These are phyloP conservation scores for Cyberlindnera maritima DNA, from an alignment of 805 yeast species.

Conservation along the genomic window DNA sequence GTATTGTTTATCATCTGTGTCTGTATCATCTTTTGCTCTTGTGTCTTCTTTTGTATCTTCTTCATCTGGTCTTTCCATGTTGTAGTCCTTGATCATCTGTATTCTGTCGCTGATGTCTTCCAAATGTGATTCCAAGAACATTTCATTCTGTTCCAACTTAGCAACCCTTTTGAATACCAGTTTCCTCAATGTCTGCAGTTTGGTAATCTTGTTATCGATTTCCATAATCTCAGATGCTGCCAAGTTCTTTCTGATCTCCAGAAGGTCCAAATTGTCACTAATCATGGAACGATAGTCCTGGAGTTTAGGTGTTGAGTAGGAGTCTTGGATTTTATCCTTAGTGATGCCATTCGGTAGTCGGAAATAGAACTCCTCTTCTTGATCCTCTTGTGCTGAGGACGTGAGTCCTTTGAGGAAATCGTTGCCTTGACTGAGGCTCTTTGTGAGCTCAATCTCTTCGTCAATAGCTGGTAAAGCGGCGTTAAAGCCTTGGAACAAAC, in stretches of 20 bases:
- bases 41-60: constrained; percentile 14
- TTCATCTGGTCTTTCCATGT: constrained; percentile 31
- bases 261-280: constrained; percentile 46
- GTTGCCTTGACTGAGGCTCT: constrained; percentile 24
- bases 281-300: constrained; percentile 37
- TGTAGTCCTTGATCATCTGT: constrained; percentile 40
- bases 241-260: constrained; percentile 62
- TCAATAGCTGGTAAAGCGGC: constrained; percentile 55
- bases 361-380: constrained; percentile 22
- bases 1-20: neutral
- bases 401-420: constrained; percentile 20
- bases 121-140: constrained; percentile 48
- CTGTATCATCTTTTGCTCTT: constrained; percentile 11
- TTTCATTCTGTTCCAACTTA: constrained; percentile 57
- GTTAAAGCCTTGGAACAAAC: constrained; percentile 68
- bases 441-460: constrained; percentile 35
- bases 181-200: constrained; percentile 48
- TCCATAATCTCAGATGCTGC: constrained; percentile 65
- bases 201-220: constrained; percentile 54
- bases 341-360: constrained; percentile 40
- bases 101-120: constrained; percentile 43
- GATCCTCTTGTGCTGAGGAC: constrained; percentile 19
- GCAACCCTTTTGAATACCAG: constrained; percentile 58
- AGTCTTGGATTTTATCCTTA: constrained; percentile 38
- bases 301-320: constrained; percentile 41